These are phyloP conservation scores for Aspergillus steynii DNA, from an alignment of 495 filamentous ascomycete species.

Conservation along the genomic window DNA sequence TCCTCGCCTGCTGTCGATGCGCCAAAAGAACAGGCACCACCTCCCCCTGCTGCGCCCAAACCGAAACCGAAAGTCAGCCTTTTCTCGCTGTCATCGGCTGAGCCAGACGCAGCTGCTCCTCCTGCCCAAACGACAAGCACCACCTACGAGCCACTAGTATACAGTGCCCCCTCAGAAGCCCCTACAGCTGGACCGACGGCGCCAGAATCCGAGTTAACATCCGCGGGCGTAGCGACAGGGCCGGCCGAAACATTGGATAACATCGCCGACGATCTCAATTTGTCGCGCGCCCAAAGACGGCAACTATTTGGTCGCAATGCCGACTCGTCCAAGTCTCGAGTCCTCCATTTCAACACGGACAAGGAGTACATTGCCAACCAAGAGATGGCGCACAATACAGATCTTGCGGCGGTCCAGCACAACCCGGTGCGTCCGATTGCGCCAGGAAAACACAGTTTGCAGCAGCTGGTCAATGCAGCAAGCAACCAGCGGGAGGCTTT, in stretches of 20 bases:
- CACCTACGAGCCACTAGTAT: slow-evolving; percentile 54
- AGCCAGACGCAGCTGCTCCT: slow-evolving; percentile 13
- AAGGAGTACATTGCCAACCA: slow-evolving; percentile 83
- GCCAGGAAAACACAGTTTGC: slow-evolving; percentile 85
- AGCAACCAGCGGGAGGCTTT: slow-evolving; percentile 77
- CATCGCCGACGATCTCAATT: slow-evolving; percentile 72
- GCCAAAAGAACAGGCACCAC: slow-evolving; percentile 1
- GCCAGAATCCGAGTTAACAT: slow-evolving; percentile 19
- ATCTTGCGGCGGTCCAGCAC: slow-evolving; percentile 67
- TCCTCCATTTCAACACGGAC: slow-evolving; percentile 84
- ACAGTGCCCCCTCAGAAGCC: slow-evolving; percentile 33
- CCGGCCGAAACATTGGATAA: slow-evolving; percentile 53
- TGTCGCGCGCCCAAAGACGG: slow-evolving; percentile 69
- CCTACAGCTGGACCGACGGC: slow-evolving; percentile 24
- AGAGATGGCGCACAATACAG: slow-evolving; percentile 37
- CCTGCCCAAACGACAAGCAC: slow-evolving; percentile 11
- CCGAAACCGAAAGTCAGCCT: slow-evolving; percentile 60
- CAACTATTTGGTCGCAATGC: slow-evolving; percentile 76
- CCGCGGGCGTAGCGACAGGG: slow-evolving; percentile 6
- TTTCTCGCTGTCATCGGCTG: slow-evolving; percentile 53
- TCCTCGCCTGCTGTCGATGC: slow-evolving; percentile 11
- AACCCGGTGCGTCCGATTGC: slow-evolving; percentile 82
- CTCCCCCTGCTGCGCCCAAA: slow-evolving; percentile 19
- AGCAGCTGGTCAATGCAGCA: slow-evolving; percentile 81
- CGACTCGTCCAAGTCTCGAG: slow-evolving; percentile 37